These are phyloP conservation scores for Olyra latifolia DNA, from an alignment of 176 grass and related monocot species.

Conservation along the genomic window DNA sequence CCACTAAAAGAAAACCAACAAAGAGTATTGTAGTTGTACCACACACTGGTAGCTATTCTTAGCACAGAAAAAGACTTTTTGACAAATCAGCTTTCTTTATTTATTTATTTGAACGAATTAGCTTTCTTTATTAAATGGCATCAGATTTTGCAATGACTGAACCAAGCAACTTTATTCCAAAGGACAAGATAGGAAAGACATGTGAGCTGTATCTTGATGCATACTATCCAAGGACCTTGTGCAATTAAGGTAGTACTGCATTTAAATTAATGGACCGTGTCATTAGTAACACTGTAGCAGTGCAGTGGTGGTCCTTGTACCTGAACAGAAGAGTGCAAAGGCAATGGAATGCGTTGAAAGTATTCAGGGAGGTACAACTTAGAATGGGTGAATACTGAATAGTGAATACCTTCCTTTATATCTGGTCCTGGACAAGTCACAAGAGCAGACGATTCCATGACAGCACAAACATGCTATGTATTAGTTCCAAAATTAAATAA, in stretches of 20 bases:
- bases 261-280: slow-evolving; percentile 27
- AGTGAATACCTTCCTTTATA: not conserved
- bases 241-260: slow-evolving; percentile 13
- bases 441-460: slow-evolving; percentile 5
- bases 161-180: slow-evolving; percentile 2
- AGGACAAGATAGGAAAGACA: slow-evolving; percentile 4
- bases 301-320: slow-evolving; percentile 16
- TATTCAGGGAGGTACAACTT: not conserved
- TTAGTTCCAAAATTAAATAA: slow-evolving; percentile 20
- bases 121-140: not conserved
- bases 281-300: not conserved
- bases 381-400: not conserved
- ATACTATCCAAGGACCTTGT: slow-evolving; percentile 29
- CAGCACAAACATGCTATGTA: not conserved
- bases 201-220: slow-evolving; percentile 27
- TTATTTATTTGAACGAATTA: too few species aligned
- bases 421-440: not conserved
- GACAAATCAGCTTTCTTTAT: slow-evolving; percentile 3
- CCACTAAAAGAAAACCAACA: slow-evolving; percentile 6
- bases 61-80: not conserved
- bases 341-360: not conserved
- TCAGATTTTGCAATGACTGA: slow-evolving; percentile 21
- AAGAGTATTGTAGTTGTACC: not conserved
- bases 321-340: not conserved
- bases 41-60: not conserved